Evolutionary conservation across 805 yeast species (phyloP), one percentile per base, ranked within the genome.

Genomic region (Yarrowia sp.): DNA sequence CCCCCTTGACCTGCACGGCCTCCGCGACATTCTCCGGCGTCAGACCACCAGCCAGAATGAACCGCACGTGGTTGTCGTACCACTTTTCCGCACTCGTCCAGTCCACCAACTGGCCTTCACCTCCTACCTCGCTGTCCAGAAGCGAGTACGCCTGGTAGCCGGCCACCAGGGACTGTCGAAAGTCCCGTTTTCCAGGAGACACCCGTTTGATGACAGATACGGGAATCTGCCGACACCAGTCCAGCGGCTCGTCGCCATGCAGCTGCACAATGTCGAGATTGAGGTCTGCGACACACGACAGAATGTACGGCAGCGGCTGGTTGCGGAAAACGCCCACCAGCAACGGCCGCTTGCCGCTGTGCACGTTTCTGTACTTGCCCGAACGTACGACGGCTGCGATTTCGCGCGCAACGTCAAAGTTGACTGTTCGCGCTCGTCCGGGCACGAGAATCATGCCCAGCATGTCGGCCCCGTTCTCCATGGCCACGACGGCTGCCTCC

Each of bases 391-490:
- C 68, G 7, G 64, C 59, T 2, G 84, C 77, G 9, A 89, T 84
- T 24, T 73, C 71, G 48, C 67, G 69, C 0, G 91, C 92, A 2
- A 73, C 73, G 0, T 69, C 76, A 0, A 72, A 71, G 28, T 79
- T 78, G 1, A 91, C 82, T 0, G 97, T 90, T 64, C 99, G 82
- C 40, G 83, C 82, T 65, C 96, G 78, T 22, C 82, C 82, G 0
- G 98, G 98, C 2, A 92, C 98, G 72, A 95, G 74, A 30, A 95
- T 95, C 69, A 90, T 84, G 1, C 99, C 99, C 2, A 93, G 70
- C 43, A 90, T 74, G 68, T 88, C 83, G 0, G 98, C 92, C 0
- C 96, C 96, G 7, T 79, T 67, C 0, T 82, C 83, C 0, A 92
- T 76, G 0, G 97, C 97, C 5, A 70, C 71, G n/a, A 75, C 67